Evolutionary conservation across 176 grass and related monocot genomes (phyloP), one percentile per base, ranked within the genome.

Genomic region (Ananas comosus): DNA sequence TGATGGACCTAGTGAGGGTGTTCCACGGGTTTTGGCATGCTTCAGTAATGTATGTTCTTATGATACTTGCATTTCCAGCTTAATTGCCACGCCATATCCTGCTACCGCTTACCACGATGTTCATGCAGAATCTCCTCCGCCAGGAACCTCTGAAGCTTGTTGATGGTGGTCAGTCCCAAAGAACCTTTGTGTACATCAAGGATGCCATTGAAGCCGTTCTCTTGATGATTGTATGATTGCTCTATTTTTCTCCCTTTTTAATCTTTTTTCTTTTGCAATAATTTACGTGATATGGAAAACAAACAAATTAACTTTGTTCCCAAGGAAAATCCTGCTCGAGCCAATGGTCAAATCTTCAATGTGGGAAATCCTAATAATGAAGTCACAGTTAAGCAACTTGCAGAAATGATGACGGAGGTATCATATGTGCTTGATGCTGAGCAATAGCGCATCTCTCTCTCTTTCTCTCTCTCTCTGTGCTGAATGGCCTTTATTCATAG

Each of bases 161-260:
- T 70, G 89, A 99, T 70, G 94, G 94, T 28, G 94, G 94, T 22
- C 78, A 86, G 71, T 90, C 84, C 17, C 89, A 99, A 80, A 83
- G 89, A 89, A 97, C 89, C 51, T 97, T 97, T 83, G 83, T 97
- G 27, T 97, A 90, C 77, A 88, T 97, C 67, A 97, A 93, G 77
- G 94, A 93, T 82, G 94, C 94, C 51, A 93, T 99, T 21, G 94
- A 99, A 93, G 94, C 89, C 74, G 94, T 99, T 79, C 72, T 86
- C 68, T 75, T 99, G 72, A 93, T 99, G 89, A 88, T 99, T 78
- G 94, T 91, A 74, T 56, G 85, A 42, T 42, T 42, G 33, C 4
- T 42, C 5, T 48, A 50, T 21, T 48, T 68, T 51, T 58, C 2
- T 65, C 19, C 28, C 66, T 0, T 57, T 52, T 81, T 8, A 11